Evolutionary conservation across 2,329 filamentous ascomycete species (phyloP), one percentile per base, ranked within the genome.

Genomic region (Xylogone sp.): DNA sequence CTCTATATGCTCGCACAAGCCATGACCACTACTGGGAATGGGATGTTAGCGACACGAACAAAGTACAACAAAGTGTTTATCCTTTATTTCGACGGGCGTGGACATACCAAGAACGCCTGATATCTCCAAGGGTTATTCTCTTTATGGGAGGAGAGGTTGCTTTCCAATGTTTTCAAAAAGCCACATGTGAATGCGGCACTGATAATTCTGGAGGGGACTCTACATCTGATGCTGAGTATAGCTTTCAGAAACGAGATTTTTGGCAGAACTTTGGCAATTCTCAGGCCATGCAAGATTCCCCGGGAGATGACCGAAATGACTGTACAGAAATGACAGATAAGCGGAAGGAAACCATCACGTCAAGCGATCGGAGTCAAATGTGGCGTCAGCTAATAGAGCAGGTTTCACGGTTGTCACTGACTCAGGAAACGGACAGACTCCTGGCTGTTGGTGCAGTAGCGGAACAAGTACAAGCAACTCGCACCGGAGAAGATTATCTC

Each of bases 81-180:
- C 34, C 34, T 18, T 16, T 39, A 18, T 39, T 39, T 39, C 34
- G 34, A 8, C 44, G 56, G 8, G 54, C 50, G 3, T 58, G 56
- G 54, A 49, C 45, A 0, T 52, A 56, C 24, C 56, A 58, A 47
- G 54, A 58, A 48, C 45, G 54, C 21, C 27, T 52, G 3, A 42
- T 55, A 10, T 44, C 52, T 4, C 52, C 54, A 6, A 45, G 54
- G 4, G 45, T 46, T 7, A n/a, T 58, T 2, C 50, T 53, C 44
- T 58, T 56, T 39, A 39, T 39, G 34, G 34, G 34, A 39, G 34
- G 34, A 39, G 34, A 39, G 13, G 34, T 39, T 39, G 34, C 34
- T 18, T 39, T 39, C n/a, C 34, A 39, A 16, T 39, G 34, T 39
- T 13, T 18, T 5, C 34, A 39, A 18, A 39, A 39, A 16, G 34